A percentile compares a stretch with the other conserved stretches of the same genome.
These are phyloP conservation scores for Deinandra increscens DNA, from an alignment of 129 eudicot genomes.

Conservation along the genomic window DNA sequence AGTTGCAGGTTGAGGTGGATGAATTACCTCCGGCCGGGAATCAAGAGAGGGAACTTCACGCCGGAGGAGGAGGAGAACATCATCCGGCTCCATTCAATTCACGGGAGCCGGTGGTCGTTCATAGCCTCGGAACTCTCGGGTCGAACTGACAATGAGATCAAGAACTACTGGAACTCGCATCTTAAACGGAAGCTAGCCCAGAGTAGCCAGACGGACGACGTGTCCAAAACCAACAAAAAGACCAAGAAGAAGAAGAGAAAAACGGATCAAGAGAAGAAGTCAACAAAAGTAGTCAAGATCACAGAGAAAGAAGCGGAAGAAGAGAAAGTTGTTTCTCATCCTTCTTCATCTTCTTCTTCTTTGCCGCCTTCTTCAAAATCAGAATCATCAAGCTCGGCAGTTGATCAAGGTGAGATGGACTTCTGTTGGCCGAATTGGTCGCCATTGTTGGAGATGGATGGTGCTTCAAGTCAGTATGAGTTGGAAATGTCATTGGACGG, in stretches of 20 bases:
- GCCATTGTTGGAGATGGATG: constrained; percentile 27
- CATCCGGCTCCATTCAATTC: constrained; percentile 37
- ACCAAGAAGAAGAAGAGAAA: constrained; percentile 14
- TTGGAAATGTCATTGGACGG: constrained; percentile 19
- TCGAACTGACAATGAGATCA: constrained; percentile 48
- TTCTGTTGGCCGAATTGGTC: constrained; percentile 36
- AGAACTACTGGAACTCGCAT: constrained; percentile 49
- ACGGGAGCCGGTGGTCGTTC: constrained; percentile 41
- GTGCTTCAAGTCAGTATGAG: not conserved
- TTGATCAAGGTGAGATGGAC: constrained; percentile 17
- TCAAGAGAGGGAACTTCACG: constrained; percentile 44
- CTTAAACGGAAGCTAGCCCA: constrained; percentile 23
- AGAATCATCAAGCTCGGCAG: constrained; percentile 17
- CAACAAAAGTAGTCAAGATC: constrained; percentile 2
- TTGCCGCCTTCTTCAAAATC: constrained; percentile 18
- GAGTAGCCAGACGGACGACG: not conserved
- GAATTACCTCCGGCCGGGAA: constrained; percentile 44
- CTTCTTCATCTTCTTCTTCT: constrained; percentile 11
- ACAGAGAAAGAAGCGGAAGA: not conserved
- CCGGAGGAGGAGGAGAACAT: constrained; percentile 33
- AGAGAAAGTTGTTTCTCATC: not conserved
- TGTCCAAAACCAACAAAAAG: constrained; percentile 1
- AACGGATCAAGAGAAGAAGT: not conserved
- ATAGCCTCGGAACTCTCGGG: constrained; percentile 37
- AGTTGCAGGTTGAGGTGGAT: constrained; percentile 49